Evolutionary conservation across 83 land plant species (phyloP), one percentile per base, ranked within the genome.

Genomic region (Isoetes engelmannii): DNA sequence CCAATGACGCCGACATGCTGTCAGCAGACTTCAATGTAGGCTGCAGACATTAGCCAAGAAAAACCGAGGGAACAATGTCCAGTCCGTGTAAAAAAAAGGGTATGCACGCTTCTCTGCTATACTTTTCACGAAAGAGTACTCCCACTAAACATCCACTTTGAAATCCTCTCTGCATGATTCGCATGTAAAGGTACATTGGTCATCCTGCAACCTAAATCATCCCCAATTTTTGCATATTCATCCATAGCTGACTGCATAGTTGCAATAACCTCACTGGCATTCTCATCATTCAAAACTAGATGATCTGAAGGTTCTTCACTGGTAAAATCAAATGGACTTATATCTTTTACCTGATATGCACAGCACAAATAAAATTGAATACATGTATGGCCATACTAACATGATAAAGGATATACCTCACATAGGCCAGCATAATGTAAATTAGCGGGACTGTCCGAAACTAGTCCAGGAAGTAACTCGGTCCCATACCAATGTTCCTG

Each of bases 401-500:
- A 64, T 60, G 17, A 62, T n/a, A 42, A 54, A 43, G 28, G 47
- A 58, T 44, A 20, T 41, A 75, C 78, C 74, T 69, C 50, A 63
- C 78, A 75, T 8, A 68, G 63, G 62, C 70, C 43, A 43, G 62
- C 48, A 28, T 75, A 75, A 44, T 75, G 78, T 53, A 54, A 74
- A 63, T 75, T 70, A 54, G 78, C 78, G 1, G 55, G 37, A 48
- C 78, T 75, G 5, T 20, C 42, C 49, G 61, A 67, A n/a, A 75
- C 74, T 4, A 68, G 46, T 4, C 78, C 78, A 0, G 72, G 72
- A 56, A 75, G 74, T 49, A 75, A 37, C 19, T 48, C 67, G 4
- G 67, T 70, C 12, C 78, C 78, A 63, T 75, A 75, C 78, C 78
- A 75, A 53, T 48, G 19, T n/a, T 63, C 75, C 19, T 63, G 51